A percentile compares a stretch with the other conserved stretches of the same genome.
These are phyloP conservation scores for Cerrena zonata DNA, from an alignment of 1,284 basidiomycete genomes.

Conservation along the genomic window DNA sequence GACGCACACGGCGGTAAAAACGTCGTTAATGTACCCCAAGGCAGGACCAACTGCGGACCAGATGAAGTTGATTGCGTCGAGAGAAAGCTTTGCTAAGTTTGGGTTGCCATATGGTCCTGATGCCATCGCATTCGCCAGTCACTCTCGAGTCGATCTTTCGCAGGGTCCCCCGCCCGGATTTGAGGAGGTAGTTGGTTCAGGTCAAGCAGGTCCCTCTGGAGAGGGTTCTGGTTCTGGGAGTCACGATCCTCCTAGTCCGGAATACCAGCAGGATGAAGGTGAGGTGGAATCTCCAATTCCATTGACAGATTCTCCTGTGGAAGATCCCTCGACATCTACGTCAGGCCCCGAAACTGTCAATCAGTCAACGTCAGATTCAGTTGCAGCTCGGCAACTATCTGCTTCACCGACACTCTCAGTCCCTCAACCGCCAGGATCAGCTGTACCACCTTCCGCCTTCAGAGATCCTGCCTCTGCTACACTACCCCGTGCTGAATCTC, in stretches of 20 bases:
- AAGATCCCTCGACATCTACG: background rate
- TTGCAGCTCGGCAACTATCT: background rate
- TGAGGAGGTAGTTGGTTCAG: background rate
- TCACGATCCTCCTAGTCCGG: background rate
- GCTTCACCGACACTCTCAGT: background rate
- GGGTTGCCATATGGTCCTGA: slow-evolving; percentile 48
- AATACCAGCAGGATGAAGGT: background rate
- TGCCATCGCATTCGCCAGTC: slow-evolving; percentile 37
- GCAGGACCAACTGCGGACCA: slow-evolving; percentile 49
- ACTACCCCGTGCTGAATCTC: slow-evolving; percentile 21
- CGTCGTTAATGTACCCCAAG: slow-evolving; percentile 44
- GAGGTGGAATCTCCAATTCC: background rate
- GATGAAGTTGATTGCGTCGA: slow-evolving; percentile 42
- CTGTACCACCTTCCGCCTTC: slow-evolving; percentile 27
- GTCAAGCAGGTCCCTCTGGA: background rate
- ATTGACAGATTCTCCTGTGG: background rate
- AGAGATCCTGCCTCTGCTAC: slow-evolving; percentile 12
- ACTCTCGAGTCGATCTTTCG: slow-evolving; percentile 29
- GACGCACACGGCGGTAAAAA: slow-evolving; percentile 42
- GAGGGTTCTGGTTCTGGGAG: no score
- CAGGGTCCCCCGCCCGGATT: slow-evolving; percentile 27
- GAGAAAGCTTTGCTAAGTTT: slow-evolving; percentile 42
- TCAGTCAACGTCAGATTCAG: background rate
- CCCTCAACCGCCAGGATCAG: background rate
- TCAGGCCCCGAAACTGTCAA: no score